phyloP scores from a whole-genome alignment of 2,329 filamentous ascomycete species.

The Penicillium verrucosum region DNA sequence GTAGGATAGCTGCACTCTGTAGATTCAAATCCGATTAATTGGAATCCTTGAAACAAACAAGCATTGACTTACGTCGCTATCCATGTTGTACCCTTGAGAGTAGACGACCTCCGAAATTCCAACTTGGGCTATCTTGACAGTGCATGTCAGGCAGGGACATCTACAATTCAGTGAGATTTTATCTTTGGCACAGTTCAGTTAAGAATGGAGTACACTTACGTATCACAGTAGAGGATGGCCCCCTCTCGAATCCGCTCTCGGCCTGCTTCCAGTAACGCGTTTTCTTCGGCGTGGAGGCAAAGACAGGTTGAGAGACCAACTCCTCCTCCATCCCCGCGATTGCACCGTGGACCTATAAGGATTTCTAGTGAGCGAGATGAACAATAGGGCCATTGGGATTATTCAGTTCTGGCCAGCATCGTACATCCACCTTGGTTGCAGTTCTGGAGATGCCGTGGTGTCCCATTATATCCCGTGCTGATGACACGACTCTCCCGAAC shows the following conservation, averaged over 20 bases:
- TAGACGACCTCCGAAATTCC: slow-evolving; percentile 96
- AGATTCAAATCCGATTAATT: background rate
- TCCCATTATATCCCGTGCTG: slow-evolving; percentile 95
- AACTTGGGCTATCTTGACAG: slow-evolving; percentile 97
- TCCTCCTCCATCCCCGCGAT: slow-evolving; percentile 68
- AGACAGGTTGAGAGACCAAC: slow-evolving; percentile 79
- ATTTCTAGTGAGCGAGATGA: slow-evolving; percentile 7
- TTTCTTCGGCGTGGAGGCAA: slow-evolving; percentile 98
- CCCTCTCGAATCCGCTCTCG: slow-evolving; percentile 81
- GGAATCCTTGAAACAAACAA: background rate
- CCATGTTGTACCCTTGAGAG: slow-evolving; percentile 91
- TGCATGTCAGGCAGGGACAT: slow-evolving; percentile 94
- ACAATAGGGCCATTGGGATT: background rate
- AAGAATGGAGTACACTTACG: slow-evolving; percentile 40
- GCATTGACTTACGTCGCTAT: slow-evolving; percentile 56
- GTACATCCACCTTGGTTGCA: slow-evolving; percentile 88
- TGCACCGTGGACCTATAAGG: slow-evolving; percentile 64
- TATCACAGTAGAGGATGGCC: slow-evolving; percentile 87
- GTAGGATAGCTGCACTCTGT: slow-evolving; percentile 73
- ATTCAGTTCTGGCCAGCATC: background rate
- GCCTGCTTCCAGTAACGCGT: slow-evolving; percentile 90
- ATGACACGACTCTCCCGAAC: slow-evolving; percentile 84
- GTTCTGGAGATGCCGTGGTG: slow-evolving; percentile 82
- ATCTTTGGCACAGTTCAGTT: background rate
- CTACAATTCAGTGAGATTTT: slow-evolving; percentile 29